Evolutionary conservation across 202 grass and related monocot genomes (phyloP), one percentile per base, ranked within the genome.

Genomic region (Musa balbisiana): DNA sequence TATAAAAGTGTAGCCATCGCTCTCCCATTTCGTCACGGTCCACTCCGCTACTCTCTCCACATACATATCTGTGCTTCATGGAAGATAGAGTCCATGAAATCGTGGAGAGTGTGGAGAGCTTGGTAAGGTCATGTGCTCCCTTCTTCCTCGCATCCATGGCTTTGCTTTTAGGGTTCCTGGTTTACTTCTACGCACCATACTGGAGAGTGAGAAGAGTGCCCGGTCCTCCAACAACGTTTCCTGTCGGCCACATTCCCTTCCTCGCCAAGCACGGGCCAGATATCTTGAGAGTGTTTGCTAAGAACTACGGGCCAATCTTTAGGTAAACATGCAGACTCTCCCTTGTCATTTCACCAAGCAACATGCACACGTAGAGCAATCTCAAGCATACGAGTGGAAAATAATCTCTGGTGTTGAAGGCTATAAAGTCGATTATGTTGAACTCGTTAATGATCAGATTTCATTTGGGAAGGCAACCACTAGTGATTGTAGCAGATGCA

Each of bases 381-480:
- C 33, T 43, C 33, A 4, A 43, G 33, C 6, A 43, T 5, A 5
- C 33, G 33, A 43, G 33, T 43, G 33, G 33, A 6, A 43, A 43
- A 43, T 6, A 43, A 5, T 43, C 33, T 43, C 33, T 43, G 33
- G 33, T 43, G 33, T 6, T 43, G 4, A 43, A 43, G 33, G 33
- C 33, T 56, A 11, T 11, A 19, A 19, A 14, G 16, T 22, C 43
- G 3, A 19, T 8, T 6, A 23, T 8, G 1, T 20, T 66, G 53
- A 4, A 21, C 59, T 49, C 14, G 33, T 11, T 24, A 15, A 67
- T 55, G 59, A 49, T 24, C 82, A 97, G 94, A 79, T 98, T 98
- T 71, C 94, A 98, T 58, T 86, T 98, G 94, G 94, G 94, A 64
- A 86, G 95, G 80, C 95, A 92, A 25, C 89, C 95, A 22, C 81